Base-by-base conservation (phyloP, 306 rosid genomes). In the Astragalus membranaceus region DNA sequence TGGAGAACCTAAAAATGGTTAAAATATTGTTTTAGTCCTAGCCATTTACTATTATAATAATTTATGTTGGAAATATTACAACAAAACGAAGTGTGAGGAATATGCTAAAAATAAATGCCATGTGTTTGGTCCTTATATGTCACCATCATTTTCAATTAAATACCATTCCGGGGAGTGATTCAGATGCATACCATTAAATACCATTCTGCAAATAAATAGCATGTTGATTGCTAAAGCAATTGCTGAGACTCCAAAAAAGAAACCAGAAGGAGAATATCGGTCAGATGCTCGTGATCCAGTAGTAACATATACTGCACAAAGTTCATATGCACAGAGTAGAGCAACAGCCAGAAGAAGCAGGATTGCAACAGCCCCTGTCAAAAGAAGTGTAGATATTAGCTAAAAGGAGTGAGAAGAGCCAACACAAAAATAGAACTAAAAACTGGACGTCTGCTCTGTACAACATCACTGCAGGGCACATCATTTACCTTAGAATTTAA, bases 161-260 rank as follows among this genome's bases (percentile, higher is more conserved):
- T 70, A 95, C 91, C 95, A 95, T 95, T 71, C 99, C n/a, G n/a
- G n/a, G n/a, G n/a, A n/a, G 48, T 29, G 42, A 50, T 60, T 60
- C 75, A 26, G 72, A 68, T 14, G 56, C 75, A 63, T 91, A 95
- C 99, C 99, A 82, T 95, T 89, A 75, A 95, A 95, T 70, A 95
- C 91, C 95, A 95, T 95, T 71, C 99, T 85, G 85, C 97, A 95
- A 69, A 95, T 95, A 77, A 95, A 91, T 79, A 95, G 91, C 99
- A 95, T 95, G 95, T 95, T 95, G 87, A 95, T 91, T 10, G 99
- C 99, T 75, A 95, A 84, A 81, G 99, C 96, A 85, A 95, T 86
- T 80, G 99, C 99, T 60, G 99, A 95, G 76, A 95, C 97, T 57
- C 99, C 99, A 82, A 95, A 95, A 85, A 95, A 95, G 96, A 95